phyloP scores from a whole-genome alignment of 2,329 filamentous ascomycete species.

The Cordyceps tenuipes region DNA sequence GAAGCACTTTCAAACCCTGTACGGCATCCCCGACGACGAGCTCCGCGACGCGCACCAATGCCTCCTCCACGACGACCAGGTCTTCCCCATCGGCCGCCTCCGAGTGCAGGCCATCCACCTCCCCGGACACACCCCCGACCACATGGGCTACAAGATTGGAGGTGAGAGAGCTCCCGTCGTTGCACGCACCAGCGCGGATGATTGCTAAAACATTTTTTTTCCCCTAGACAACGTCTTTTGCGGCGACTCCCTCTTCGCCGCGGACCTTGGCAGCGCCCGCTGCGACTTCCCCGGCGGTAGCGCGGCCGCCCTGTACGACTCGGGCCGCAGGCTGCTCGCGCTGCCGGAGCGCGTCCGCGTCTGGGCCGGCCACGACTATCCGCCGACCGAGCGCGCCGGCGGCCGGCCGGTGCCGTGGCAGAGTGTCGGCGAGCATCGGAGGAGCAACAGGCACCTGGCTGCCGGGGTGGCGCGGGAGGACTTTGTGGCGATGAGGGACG shows the following conservation, averaged over 20 bases:
- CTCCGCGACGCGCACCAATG: constrained; percentile 41
- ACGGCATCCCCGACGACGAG: constrained; percentile 36
- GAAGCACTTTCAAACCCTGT: constrained; percentile 37
- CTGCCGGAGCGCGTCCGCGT: constrained; percentile 33
- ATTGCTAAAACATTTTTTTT: no score
- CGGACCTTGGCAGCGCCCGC: constrained; percentile 38
- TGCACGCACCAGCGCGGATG: no score
- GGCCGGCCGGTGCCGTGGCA: constrained; percentile 26
- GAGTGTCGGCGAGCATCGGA: constrained; percentile 34
- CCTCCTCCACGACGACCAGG: constrained; percentile 45
- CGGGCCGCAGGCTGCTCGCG: constrained; percentile 29
- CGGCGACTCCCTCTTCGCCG: constrained; percentile 41
- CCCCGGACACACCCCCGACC: constrained; percentile 53
- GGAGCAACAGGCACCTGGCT: constrained; percentile 36
- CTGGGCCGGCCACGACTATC: constrained; percentile 46
- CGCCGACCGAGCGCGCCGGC: constrained; percentile 23
- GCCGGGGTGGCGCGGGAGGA: constrained; percentile 29
- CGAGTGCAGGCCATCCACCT: constrained; percentile 41
- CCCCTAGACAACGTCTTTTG: constrained; percentile 34
- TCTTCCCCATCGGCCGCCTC: constrained; percentile 41
- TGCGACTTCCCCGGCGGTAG: constrained; percentile 44
- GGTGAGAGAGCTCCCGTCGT: no score
- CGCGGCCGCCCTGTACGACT: constrained; percentile 31
- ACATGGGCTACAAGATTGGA: constrained; percentile 50
- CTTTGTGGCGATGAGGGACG: constrained; percentile 31